A percentile compares a stretch with the other conserved stretches of the same genome.
These are phyloP conservation scores for Colletotrichum siamense DNA, from an alignment of 2,329 filamentous ascomycete genomes.

Conservation along the genomic window DNA sequence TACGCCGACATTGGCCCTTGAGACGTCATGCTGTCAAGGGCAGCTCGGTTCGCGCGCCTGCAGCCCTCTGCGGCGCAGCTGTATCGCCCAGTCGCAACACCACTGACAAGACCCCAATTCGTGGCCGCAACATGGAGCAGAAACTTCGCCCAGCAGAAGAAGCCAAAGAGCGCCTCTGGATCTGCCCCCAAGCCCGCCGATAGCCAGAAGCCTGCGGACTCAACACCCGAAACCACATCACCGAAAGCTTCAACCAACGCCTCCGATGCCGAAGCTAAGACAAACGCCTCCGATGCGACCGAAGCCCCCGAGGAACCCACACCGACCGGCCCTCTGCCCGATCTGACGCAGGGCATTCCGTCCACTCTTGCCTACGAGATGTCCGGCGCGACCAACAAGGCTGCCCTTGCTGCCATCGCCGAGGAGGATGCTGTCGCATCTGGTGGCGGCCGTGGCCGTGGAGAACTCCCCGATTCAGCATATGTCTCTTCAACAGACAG, in stretches of 20 bases:
- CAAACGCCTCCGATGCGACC: slow-evolving; percentile 15
- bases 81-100: slow-evolving; percentile 20
- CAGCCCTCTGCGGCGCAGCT: slow-evolving; percentile 21
- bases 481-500: slow-evolving; percentile 93
- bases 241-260: neutral
- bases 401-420: slow-evolving; percentile 23
- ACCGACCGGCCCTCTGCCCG: slow-evolving; percentile 72
- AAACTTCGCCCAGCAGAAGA: slow-evolving; percentile 19
- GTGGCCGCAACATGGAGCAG: slow-evolving; percentile 17
- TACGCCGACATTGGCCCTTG: neutral
- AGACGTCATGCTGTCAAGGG: slow-evolving; percentile 26
- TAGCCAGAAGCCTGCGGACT: slow-evolving; percentile 1
- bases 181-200: slow-evolving; percentile 1
- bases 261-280: neutral
- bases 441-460: slow-evolving; percentile 57
- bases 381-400: slow-evolving; percentile 34
- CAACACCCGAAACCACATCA: slow-evolving; percentile 1
- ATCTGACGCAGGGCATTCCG: slow-evolving; percentile 92
- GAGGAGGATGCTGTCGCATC: slow-evolving; percentile 44
- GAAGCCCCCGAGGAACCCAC: slow-evolving; percentile 6
- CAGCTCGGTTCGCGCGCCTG: slow-evolving; percentile 25
- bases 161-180: neutral
- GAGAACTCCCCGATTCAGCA: slow-evolving; percentile 75
- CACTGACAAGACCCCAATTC: slow-evolving; percentile 17
- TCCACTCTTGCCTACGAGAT: slow-evolving; percentile 87